Evolutionary conservation across 139 green algal genomes (phyloP).

Genomic region (Monoraphidium neglectum): DNA sequence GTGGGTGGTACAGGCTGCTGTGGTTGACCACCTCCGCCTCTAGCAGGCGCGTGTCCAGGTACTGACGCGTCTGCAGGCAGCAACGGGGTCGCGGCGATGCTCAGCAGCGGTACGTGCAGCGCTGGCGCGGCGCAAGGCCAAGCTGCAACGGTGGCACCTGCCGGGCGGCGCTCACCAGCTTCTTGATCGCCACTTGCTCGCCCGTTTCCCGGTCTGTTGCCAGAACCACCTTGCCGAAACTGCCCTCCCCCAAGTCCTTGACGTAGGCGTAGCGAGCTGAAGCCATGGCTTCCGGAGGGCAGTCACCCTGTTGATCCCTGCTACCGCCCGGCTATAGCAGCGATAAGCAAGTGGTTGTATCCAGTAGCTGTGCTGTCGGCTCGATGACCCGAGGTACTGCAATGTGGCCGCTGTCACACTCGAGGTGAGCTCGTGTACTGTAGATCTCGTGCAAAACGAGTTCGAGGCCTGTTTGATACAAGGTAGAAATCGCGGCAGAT

Average conservation of each 20-base stretch:
- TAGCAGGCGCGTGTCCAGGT: slow-evolving; percentile 28
- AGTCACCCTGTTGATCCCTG: too few species aligned
- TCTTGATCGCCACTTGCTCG: slow-evolving; percentile 33
- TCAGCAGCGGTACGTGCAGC: background rate
- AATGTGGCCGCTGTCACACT: too few species aligned
- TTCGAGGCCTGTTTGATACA: too few species aligned
- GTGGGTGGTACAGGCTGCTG: slow-evolving; percentile 85
- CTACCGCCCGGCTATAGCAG: too few species aligned
- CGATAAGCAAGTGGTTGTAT: too few species aligned
- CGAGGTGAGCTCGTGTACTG: too few species aligned
- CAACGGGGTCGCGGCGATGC: background rate
- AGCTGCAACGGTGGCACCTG: background rate
- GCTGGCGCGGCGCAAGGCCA: too few species aligned
- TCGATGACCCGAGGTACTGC: too few species aligned
- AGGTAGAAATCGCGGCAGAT: too few species aligned
- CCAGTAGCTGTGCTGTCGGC: too few species aligned
- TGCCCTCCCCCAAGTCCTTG: slow-evolving; percentile 13
- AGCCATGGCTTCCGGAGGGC: too few species aligned
- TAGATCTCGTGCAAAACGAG: too few species aligned
- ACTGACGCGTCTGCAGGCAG: slow-evolving; percentile 40
- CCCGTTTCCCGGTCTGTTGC: slow-evolving; percentile 6
- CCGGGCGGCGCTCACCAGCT: slow-evolving; percentile 30
- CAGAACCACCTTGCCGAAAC: slow-evolving; percentile 23
- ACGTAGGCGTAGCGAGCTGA: slow-evolving; percentile 20
- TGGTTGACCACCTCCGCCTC: slow-evolving; percentile 93